Evolutionary conservation across 768 basidiomycete species (phyloP), one percentile per base, ranked within the genome.

Genomic region (Mycena polygramma): DNA sequence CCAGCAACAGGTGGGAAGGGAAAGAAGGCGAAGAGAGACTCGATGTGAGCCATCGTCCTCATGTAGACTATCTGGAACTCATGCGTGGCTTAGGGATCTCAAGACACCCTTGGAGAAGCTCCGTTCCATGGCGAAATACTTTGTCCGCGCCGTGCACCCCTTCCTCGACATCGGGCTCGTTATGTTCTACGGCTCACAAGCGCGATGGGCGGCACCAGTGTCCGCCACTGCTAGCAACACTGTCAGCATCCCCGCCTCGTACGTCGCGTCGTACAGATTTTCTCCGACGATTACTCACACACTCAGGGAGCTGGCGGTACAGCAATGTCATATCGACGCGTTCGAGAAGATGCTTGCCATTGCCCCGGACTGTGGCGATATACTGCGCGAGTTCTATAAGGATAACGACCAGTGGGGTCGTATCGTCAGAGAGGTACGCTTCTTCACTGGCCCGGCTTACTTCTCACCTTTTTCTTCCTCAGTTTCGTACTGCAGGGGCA

Each of bases 341-440:
- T 65, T 65, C 45, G 22, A 65, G 17, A 22, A n/a, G 11, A 65
- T 65, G 63, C 0, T 65, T 0, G 30, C 54, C 0, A 45, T 22
- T 1, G 35, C 14, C 7, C 54, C 63, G 1, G 54, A 15, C 26
- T 46, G 45, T 4, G 10, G 48, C 6, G 63, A 65, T 6, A 2
- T 65, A 7, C 1, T 65, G 2, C 30, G 36, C 1, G 55, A 65
- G 30, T 57, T 65, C 13, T 65, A 48, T 17, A n/a, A 46, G n/a
- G 45, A 49, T 17, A 35, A 57, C 15, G 15, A 6, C 6, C 51
- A 65, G n/a, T 65, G 63, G 63, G 5, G 36, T 24, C 43, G 54
- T 6, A 4, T 57, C 1, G 45, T 65, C 3, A 24, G 4, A 7
- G 2, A 19, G 35, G 63, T 65, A 17, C 43, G 63, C n/a, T n/a